These are phyloP conservation scores for Diaporthe sp. DNA, from an alignment of 2,329 filamentous ascomycete genomes.

Conservation along the genomic window DNA sequence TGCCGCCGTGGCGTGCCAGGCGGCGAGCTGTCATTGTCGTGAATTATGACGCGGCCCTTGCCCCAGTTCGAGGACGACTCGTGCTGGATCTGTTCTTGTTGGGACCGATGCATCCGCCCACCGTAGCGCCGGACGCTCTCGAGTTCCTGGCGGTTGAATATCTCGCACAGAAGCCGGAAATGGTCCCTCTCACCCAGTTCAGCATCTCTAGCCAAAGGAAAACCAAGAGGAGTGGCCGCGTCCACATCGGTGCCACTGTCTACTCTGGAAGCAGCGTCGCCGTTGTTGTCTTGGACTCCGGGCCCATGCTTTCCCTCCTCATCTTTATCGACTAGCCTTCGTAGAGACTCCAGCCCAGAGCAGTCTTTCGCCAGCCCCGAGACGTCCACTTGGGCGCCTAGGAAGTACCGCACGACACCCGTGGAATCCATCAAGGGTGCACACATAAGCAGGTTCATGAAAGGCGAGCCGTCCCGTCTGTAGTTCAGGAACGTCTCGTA, in stretches of 20 bases:
- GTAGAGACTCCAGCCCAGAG: slow-evolving; percentile 74
- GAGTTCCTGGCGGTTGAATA: slow-evolving; percentile 78
- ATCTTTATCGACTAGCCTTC: slow-evolving; percentile 59
- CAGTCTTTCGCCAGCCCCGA: slow-evolving; percentile 77
- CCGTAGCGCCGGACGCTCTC: slow-evolving; percentile 74
- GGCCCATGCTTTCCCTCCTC: slow-evolving; percentile 44
- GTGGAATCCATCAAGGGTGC: slow-evolving; percentile 78
- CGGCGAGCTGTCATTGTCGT: slow-evolving; percentile 39
- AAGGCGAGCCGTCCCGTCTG: slow-evolving; percentile 80
- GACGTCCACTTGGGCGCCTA: slow-evolving; percentile 81
- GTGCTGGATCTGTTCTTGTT: slow-evolving; percentile 55
- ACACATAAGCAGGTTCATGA: slow-evolving; percentile 84
- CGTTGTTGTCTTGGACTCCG: slow-evolving; percentile 3
- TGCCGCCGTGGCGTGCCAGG: slow-evolving; percentile 31
- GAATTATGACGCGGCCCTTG: slow-evolving; percentile 57
- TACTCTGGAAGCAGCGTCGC: slow-evolving; percentile 7
- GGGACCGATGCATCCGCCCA: slow-evolving; percentile 70
- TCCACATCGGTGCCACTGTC: slow-evolving; percentile 21
- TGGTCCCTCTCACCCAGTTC: slow-evolving; percentile 58
- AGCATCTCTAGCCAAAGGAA: background rate
- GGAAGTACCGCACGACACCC: slow-evolving; percentile 75
- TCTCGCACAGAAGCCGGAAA: slow-evolving; percentile 76
- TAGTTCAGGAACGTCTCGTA: slow-evolving; percentile 84
- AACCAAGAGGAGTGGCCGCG: background rate
- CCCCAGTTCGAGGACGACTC: slow-evolving; percentile 52